Evolutionary conservation across 2,329 filamentous ascomycete genomes (phyloP).

Genomic region (Colletotrichum tropicicola): DNA sequence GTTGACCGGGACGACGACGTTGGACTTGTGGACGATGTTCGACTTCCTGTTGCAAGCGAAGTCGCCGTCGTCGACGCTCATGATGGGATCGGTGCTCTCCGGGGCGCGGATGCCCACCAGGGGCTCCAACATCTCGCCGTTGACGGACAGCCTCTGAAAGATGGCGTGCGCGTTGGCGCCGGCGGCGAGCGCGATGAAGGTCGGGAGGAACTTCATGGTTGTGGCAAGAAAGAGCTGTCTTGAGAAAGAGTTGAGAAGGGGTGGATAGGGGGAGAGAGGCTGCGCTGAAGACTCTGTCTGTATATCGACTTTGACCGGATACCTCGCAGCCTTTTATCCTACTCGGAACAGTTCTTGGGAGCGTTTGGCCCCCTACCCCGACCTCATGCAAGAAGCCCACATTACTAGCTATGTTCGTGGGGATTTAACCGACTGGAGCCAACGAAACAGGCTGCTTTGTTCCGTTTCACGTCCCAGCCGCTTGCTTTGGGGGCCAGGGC

Average conservation of each 20-base stretch:
- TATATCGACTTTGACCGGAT: background rate
- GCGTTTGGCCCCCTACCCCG: background rate
- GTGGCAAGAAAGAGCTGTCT: background rate
- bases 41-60: constrained; percentile 53
- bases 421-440: too few species aligned
- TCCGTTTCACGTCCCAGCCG: background rate
- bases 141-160: background rate
- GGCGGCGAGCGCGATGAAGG: constrained; percentile 46
- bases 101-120: constrained; percentile 10
- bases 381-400: background rate
- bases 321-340: background rate
- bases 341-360: background rate
- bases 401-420: background rate
- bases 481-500: background rate
- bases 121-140: constrained; percentile 6
- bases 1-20: constrained; percentile 51
- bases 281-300: too few species aligned
- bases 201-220: constrained; percentile 5
- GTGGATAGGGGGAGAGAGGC: background rate
- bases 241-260: too few species aligned
- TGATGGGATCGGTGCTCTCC: constrained; percentile 41
- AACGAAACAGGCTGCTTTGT: background rate
- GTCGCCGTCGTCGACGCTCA: constrained; percentile 51
- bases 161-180: constrained; percentile 49
- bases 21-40: constrained; percentile 42